Evolutionary conservation across 192 early-diverging fungal genomes (phyloP), one percentile per base, ranked within the genome.

Genomic region (Linderina pennispora): DNA sequence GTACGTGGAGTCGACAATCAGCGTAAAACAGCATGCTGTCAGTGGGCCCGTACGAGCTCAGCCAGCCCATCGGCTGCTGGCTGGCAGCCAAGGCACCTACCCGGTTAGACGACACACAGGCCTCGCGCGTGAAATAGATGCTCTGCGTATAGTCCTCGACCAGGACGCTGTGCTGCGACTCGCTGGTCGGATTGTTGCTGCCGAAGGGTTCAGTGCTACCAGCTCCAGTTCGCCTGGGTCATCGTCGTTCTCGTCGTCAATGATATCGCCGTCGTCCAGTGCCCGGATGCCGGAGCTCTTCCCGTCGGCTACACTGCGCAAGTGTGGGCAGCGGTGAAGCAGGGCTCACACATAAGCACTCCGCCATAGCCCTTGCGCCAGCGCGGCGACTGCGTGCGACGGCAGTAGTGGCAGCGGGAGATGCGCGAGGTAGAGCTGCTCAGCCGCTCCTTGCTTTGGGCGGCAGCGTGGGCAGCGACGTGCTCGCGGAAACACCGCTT

Each of bases 1-100:
- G 55, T 89, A 96, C 2, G 87, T 82, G 1, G 80, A 81, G 46
- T 92, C 86, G 35, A 90, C 82, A 0, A 79, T 58, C 3, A 93
- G 53, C 6, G 89, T 88, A 32, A 83, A n/a, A 96, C 21, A 73
- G 53, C 62, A 76, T 71, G 40, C 50, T 58, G 34, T 77, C 70
- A 2, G 68, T 69, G 16, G 65, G 65, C 14, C 59, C 71, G 17
- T 68, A 65, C 28, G 65, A 74, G 23, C 36, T 35, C 9, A 77
- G 62, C 28, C 25, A 49, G 14, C 65, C 76, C 24, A 73, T 48
- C 17, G 72, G 67, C 38, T 73, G 68, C 47, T 63, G 59, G 58
- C 57, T 75, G 38, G 18, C 24, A 21, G 40, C 39, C 35, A 53
- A 45, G 4, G 58, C 22, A 2, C 48, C 49, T 11, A 45, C 34